Evolutionary conservation across 345 rosid species (phyloP).

Genomic region (Aurinia saxatilis): DNA sequence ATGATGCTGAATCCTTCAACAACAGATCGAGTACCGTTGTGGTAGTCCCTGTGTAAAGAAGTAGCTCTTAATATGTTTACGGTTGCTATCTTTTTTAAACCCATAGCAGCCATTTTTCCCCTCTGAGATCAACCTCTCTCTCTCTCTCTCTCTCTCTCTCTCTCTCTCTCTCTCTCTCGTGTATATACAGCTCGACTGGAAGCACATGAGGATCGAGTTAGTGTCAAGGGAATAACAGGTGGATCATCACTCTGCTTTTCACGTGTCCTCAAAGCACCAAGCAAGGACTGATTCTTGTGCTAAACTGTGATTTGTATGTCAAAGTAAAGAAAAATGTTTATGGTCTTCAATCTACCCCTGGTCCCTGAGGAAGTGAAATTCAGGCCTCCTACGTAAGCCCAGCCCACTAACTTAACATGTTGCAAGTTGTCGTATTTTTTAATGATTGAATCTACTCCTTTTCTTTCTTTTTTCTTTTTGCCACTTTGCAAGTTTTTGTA

Average conservation of each 20-base stretch:
- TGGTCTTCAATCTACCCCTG: background rate
- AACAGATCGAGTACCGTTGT: background rate
- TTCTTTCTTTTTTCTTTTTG: too few species aligned
- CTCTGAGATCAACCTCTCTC: background rate
- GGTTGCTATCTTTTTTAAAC: conserved; percentile 14
- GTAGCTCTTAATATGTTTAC: background rate
- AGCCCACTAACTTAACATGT: background rate
- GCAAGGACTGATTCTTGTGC: background rate
- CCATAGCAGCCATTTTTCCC: conserved; percentile 17
- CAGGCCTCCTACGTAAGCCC: background rate
- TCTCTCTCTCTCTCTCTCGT: background rate
- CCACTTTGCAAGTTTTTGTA: background rate
- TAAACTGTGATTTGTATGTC: background rate
- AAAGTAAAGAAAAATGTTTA: background rate
- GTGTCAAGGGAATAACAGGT: conserved; percentile 14
- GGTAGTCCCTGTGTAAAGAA: background rate
- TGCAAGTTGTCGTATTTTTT: background rate
- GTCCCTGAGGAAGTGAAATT: background rate
- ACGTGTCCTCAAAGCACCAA: conserved; percentile 10
- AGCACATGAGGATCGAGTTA: background rate
- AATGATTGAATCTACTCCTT: background rate
- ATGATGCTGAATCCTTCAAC: background rate
- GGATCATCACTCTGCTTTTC: background rate
- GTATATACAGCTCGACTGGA: background rate
- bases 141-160: background rate